Percentiles rank a stretch among this genome's conserved stretches.
phyloP scores from a whole-genome alignment of 169 alveolate genomes.

The Plasmodium coatneyi region DNA sequence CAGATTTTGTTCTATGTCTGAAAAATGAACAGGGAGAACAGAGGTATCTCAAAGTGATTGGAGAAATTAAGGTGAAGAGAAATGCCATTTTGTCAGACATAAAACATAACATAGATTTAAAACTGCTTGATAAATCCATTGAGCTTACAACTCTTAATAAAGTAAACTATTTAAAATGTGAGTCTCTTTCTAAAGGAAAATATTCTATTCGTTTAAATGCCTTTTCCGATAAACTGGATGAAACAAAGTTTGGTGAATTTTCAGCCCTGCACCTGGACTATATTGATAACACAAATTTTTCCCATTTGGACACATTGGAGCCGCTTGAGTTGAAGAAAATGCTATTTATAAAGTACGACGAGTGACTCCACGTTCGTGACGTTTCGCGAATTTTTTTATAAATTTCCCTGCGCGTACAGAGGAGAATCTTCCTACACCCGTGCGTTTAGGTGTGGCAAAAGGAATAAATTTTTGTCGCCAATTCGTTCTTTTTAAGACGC shows the following conservation, averaged over 20 bases:
- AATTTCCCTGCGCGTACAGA: background rate
- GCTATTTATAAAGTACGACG: slow-evolving; percentile 54
- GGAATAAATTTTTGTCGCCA: background rate
- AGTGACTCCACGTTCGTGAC: background rate
- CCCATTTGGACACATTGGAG: slow-evolving; percentile 43
- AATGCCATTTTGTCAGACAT: slow-evolving; percentile 38
- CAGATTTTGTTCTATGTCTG: slow-evolving; percentile 40
- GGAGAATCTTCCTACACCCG: background rate
- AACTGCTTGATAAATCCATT: slow-evolving; percentile 36
- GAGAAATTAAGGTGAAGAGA: slow-evolving; percentile 59
- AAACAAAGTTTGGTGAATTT: slow-evolving; percentile 51
- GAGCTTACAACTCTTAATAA: slow-evolving; percentile 38
- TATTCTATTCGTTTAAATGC: slow-evolving; percentile 69
- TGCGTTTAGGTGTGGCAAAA: background rate
- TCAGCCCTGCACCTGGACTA: slow-evolving; percentile 68
- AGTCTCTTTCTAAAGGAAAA: slow-evolving; percentile 10
- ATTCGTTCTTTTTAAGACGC: background rate
- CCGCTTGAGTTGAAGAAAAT: slow-evolving; percentile 58
- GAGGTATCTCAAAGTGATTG: slow-evolving; percentile 58
- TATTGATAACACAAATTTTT: slow-evolving; percentile 63
- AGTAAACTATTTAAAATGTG: slow-evolving; percentile 18
- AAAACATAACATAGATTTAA: slow-evolving; percentile 56
- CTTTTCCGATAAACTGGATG: slow-evolving; percentile 65
- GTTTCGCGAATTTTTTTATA: background rate
- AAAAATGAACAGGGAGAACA: slow-evolving; percentile 61